Evolutionary conservation across 805 yeast species (phyloP).

Genomic region (Saccharomycopsis sp.): DNA sequence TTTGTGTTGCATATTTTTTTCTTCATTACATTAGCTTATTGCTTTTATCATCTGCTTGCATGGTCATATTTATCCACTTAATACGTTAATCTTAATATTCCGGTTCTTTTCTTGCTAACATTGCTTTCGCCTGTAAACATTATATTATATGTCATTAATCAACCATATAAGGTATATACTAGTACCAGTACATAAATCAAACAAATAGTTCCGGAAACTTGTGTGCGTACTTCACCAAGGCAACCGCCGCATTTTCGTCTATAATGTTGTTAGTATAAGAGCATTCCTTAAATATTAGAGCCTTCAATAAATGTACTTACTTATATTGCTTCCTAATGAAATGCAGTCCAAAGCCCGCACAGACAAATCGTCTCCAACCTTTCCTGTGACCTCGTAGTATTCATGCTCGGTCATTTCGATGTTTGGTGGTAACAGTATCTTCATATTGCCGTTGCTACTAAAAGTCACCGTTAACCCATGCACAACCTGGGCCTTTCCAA

Average conservation of each 20-base stretch:
- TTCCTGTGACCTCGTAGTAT: conserved; percentile 18
- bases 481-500: conserved; percentile 14
- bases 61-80: too few species aligned
- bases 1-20: too few species aligned
- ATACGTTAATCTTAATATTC: too few species aligned
- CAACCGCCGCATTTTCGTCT: conserved; percentile 18
- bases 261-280: conserved; percentile 3
- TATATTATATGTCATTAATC: too few species aligned
- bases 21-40: too few species aligned
- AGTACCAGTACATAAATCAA: background rate
- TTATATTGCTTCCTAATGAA: conserved; percentile 6
- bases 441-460: conserved; percentile 11
- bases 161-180: too few species aligned
- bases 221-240: conserved; percentile 17
- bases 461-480: conserved; percentile 8
- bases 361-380: conserved; percentile 9
- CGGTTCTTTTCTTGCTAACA: too few species aligned
- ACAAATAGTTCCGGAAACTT: conserved; percentile 19
- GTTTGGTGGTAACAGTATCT: conserved; percentile 14
- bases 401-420: conserved; percentile 10
- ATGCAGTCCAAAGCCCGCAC: conserved; percentile 13
- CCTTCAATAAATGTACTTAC: conserved; percentile 7
- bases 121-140: too few species aligned
- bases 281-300: background rate
- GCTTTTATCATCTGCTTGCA: too few species aligned